Conservation (phyloP, 1,139 yeast genomes). For the Blastobotrys elegans region DNA sequence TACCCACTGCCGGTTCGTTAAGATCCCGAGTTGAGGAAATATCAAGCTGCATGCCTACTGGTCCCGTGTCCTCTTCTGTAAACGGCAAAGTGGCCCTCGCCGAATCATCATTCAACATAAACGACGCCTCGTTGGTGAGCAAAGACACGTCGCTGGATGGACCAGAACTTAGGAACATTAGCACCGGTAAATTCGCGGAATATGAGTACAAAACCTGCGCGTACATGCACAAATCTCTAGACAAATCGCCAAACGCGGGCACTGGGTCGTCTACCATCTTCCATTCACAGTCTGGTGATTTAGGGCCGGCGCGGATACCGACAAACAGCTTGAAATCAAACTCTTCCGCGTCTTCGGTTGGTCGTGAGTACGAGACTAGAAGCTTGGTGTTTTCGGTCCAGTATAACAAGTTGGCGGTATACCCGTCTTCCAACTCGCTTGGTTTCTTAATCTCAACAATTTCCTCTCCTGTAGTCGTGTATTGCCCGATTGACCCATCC, state of each 20-base stretch:
- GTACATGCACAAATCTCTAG: constrained; percentile 49
- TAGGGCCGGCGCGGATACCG: constrained; percentile 6
- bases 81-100: constrained; percentile 70
- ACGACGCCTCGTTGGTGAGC: constrained; percentile 33
- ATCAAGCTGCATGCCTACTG: constrained; percentile 66
- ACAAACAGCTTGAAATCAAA: constrained; percentile 10
- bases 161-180: constrained; percentile 52
- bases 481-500: constrained; percentile 28
- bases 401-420: constrained; percentile 4
- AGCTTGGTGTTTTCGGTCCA: constrained; percentile 6
- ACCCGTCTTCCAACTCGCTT: constrained; percentile 18
- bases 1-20: constrained; percentile 51
- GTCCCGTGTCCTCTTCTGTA: constrained; percentile 63
- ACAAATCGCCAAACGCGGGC: constrained; percentile 53
- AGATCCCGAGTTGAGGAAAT: constrained; percentile 43
- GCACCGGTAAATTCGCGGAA: constrained; percentile 33
- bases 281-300: constrained; percentile 17
- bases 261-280: constrained; percentile 46
- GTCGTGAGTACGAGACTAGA: not conserved
- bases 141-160: constrained; percentile 58
- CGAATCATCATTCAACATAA: constrained; percentile 56
- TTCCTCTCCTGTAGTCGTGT: constrained; percentile 24
- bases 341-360: constrained; percentile 9
- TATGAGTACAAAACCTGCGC: constrained; percentile 42
- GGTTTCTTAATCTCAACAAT: constrained; percentile 16